Evolutionary conservation across 805 yeast genomes (phyloP), one percentile per base, ranked within the genome.

Genomic region (Vanderwaltozyma polyspora): DNA sequence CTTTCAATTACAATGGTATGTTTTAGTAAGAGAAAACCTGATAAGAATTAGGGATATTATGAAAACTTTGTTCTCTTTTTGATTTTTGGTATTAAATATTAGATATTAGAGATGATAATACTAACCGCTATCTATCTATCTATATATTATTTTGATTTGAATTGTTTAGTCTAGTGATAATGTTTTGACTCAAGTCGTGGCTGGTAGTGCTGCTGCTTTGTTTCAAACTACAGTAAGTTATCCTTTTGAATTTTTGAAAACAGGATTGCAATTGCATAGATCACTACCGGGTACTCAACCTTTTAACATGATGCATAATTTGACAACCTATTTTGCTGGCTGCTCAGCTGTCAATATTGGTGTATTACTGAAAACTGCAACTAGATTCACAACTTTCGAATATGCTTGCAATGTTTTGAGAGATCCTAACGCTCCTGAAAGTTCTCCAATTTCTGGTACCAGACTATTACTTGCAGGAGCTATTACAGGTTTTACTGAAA

Each of bases 401-500:
- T 72, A 76, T 62, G 76, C 79, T 37, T 74, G 85, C 17, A 70
- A 75, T 48, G 72, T 81, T 53, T 66, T 70, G 41, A 27, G 23
- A n/a, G 51, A 46, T 18, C 48, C 48, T 2, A 38, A 40, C 81
- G 66, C 77, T 3, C 72, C 70, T 19, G 70, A 66, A 14, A 60
- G 58, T 34, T 72, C 76, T n/a, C 69, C 74, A 42, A 67, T 84
- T 3, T 68, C 78, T 6, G 93, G 93, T 1, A 89, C 93, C 8
- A 67, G 85, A 46, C 69, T 84, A 27, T 81, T 84, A 6, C 75
- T 81, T 38, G 95, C 95, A 3, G 95, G 94, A 8, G 67, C 68
- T 2, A 70, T 84, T 63, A 81, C 94, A 5, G 97, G 94, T 2
- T 66, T 80, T 37, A 61, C 78, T 29, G 97, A 91, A 55, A 76